Percentiles rank a stretch among this genome's conserved stretches.
Evolutionary conservation across 352 stramenopile genomes (phyloP).

Genomic region (Achlya hypogyna): DNA sequence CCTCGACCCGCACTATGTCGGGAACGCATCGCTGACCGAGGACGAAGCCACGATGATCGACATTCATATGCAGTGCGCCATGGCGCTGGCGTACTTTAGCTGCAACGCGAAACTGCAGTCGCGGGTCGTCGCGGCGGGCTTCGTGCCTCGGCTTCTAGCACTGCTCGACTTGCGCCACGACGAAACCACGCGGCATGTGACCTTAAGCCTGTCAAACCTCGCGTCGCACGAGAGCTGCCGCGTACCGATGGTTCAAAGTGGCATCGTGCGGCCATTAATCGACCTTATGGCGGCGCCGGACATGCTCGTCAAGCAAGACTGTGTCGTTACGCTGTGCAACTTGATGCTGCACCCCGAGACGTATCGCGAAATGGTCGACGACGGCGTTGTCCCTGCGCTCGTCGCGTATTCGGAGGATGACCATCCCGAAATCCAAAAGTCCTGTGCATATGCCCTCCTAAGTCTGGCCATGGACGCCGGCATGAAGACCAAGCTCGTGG

Average conservation of each 20-base stretch:
- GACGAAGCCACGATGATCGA: slow-evolving; percentile 13
- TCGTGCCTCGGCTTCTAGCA: slow-evolving; percentile 43
- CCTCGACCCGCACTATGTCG: not conserved
- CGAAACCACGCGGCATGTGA: slow-evolving; percentile 56
- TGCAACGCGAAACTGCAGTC: slow-evolving; percentile 62
- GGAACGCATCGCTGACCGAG: not conserved
- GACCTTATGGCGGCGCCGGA: slow-evolving; percentile 33
- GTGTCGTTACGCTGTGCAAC: slow-evolving; percentile 70
- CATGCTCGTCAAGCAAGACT: slow-evolving; percentile 62
- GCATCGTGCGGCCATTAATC: slow-evolving; percentile 46
- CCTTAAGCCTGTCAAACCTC: slow-evolving; percentile 64
- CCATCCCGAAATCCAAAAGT: slow-evolving; percentile 56
- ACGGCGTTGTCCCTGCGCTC: slow-evolving; percentile 61
- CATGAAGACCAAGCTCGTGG: slow-evolving; percentile 62
- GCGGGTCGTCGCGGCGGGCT: slow-evolving; percentile 40
- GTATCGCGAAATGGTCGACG: slow-evolving; percentile 63
- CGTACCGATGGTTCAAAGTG: slow-evolving; percentile 47
- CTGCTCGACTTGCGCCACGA: slow-evolving; percentile 31
- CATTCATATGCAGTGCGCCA: slow-evolving; percentile 57
- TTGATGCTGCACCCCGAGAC: slow-evolving; percentile 75
- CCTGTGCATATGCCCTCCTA: slow-evolving; percentile 71
- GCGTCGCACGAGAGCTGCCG: slow-evolving; percentile 64
- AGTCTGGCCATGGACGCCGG: slow-evolving; percentile 52
- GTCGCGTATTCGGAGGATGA: slow-evolving; percentile 24
- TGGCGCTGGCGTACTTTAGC: slow-evolving; percentile 53